Evolutionary conservation across 2,329 filamentous ascomycete species (phyloP).

Genomic region (Hirsutella thompsonii): DNA sequence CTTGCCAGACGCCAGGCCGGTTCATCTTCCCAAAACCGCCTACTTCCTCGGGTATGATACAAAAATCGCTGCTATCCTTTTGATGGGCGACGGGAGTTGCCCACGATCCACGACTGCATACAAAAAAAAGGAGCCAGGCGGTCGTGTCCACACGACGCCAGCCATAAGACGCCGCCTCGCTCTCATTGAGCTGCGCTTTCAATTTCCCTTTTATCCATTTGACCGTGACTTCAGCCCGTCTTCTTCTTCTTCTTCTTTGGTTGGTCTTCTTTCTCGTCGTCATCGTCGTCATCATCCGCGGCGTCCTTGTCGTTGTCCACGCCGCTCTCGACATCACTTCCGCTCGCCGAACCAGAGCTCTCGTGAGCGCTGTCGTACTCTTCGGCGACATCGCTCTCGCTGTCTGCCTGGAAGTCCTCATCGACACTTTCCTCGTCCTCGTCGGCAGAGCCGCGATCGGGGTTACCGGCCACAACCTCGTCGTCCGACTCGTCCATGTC

Average conservation of each 20-base stretch:
- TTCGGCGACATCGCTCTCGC: constrained; percentile 90
- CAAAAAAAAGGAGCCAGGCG: too few relatives aligned
- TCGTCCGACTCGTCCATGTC: constrained; percentile 78
- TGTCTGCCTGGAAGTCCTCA: constrained; percentile 88
- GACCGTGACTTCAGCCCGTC: constrained; percentile 15
- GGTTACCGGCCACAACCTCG: constrained; percentile 55
- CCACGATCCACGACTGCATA: too few relatives aligned
- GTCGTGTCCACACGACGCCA: too few relatives aligned
- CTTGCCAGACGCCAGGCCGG: too few relatives aligned
- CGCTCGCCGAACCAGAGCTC: constrained; percentile 63
- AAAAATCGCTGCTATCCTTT: neutral
- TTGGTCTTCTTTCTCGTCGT: constrained; percentile 26
- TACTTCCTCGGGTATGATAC: neutral
- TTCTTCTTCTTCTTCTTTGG: constrained; percentile 42
- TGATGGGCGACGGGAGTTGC: too few relatives aligned
- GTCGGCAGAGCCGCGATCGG: constrained; percentile 81
- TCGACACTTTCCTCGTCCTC: constrained; percentile 93
- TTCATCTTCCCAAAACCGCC: neutral
- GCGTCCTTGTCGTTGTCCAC: constrained; percentile 32
- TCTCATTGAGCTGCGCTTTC: too few relatives aligned
- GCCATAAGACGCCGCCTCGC: too few relatives aligned
- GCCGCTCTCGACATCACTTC: constrained; percentile 38
- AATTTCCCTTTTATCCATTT: too few relatives aligned
- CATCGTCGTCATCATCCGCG: constrained; percentile 24
- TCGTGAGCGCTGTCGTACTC: constrained; percentile 90